Evolutionary conservation across 2,329 filamentous ascomycete species (phyloP).

Genomic region (Trichoderma sp.): DNA sequence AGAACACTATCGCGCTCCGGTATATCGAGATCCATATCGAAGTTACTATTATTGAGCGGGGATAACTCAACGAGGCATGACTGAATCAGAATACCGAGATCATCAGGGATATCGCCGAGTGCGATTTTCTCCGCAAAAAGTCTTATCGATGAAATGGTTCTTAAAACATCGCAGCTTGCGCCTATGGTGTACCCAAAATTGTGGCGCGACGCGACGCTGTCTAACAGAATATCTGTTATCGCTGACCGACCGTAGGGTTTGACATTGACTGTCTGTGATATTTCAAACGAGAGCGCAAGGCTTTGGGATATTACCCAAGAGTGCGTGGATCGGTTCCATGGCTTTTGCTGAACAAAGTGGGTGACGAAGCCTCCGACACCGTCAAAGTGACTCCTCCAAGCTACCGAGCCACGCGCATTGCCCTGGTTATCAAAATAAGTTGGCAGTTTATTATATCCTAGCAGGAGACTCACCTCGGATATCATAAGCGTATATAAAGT

Average conservation of each 20-base stretch:
- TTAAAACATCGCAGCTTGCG: slow-evolving; percentile 1
- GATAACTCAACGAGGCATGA: not conserved
- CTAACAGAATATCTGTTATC: not conserved
- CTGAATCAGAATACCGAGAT: not conserved
- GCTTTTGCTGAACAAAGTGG: slow-evolving; percentile 6
- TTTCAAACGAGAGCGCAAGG: slow-evolving; percentile 9
- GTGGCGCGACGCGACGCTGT: not conserved
- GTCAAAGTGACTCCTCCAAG: slow-evolving; percentile 6
- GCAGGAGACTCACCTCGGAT: not conserved
- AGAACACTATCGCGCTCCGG: not conserved
- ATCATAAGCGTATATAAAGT: slow-evolving; percentile 12
- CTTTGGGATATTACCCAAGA: slow-evolving; percentile 18
- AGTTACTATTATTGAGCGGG: not conserved
- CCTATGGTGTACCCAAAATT: slow-evolving; percentile 12
- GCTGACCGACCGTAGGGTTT: not conserved
- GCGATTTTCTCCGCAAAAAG: not conserved
- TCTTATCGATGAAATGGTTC: slow-evolving; percentile 5
- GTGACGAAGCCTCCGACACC: slow-evolving; percentile 5
- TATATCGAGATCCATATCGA: not conserved
- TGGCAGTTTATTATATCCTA: too few species aligned
- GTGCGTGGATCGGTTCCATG: not conserved
- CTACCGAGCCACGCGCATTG: not conserved
- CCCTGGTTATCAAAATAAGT: not conserved
- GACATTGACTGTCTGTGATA: slow-evolving; percentile 1
- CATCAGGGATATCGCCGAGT: not conserved